These are phyloP conservation scores for Wickerhamomyces ciferrii DNA, from an alignment of 805 yeast species.

Conservation along the genomic window DNA sequence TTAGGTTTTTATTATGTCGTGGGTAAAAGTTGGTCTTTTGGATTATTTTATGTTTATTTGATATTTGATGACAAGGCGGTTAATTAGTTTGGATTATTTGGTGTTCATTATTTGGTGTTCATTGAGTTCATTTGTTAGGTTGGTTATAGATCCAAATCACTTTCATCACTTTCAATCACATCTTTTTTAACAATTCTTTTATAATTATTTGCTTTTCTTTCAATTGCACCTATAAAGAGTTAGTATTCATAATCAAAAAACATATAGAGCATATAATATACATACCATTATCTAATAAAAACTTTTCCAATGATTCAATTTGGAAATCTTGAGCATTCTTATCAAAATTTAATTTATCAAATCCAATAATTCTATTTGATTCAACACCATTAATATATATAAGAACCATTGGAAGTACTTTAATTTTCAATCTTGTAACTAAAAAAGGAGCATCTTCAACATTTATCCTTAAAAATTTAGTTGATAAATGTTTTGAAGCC, in stretches of 20 bases:
- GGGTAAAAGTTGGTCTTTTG: not conserved
- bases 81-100: too few species aligned
- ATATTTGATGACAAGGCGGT: too few species aligned
- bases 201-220: slow-evolving; percentile 28
- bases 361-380: slow-evolving; percentile 58
- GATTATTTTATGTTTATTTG: too few species aligned
- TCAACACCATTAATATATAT: slow-evolving; percentile 59
- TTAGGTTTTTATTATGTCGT: not conserved
- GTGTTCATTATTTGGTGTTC: too few species aligned
- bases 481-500: slow-evolving; percentile 52
- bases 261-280: not conserved
- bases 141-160: slow-evolving; percentile 28
- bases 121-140: not conserved
- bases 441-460: slow-evolving; percentile 72
- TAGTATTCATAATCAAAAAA: not conserved
- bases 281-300: slow-evolving; percentile 24
- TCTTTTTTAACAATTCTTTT: slow-evolving; percentile 12
- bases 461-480: slow-evolving; percentile 47
- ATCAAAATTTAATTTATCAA: slow-evolving; percentile 47
- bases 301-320: slow-evolving; percentile 42
- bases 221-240: slow-evolving; percentile 22
- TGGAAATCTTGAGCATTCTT: slow-evolving; percentile 42
- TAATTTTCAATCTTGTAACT: slow-evolving; percentile 54
- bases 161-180: slow-evolving; percentile 23
- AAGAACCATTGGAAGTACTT: slow-evolving; percentile 68